phyloP scores from a whole-genome alignment of 192 early-diverging fungal genomes.

The Backusella luteola region DNA sequence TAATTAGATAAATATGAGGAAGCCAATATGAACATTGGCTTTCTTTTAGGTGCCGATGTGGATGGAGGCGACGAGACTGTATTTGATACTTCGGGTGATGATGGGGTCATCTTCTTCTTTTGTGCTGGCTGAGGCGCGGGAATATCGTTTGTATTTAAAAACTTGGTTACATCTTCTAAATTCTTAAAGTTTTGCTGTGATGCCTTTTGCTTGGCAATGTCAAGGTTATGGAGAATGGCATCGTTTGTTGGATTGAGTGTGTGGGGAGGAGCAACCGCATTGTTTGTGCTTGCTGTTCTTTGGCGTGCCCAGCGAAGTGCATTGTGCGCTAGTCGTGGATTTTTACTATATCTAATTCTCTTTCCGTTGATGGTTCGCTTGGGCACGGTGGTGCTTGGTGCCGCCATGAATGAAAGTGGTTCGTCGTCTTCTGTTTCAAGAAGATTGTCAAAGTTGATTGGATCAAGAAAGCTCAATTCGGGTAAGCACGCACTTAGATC shows the following conservation, averaged over 20 bases:
- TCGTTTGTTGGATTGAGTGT: conserved; percentile 1
- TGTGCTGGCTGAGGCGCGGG: not conserved
- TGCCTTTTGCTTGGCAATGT: conserved; percentile 4
- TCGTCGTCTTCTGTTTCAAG: not conserved
- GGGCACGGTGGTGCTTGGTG: conserved; percentile 8
- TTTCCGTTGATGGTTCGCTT: conserved; percentile 21
- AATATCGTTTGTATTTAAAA: not conserved
- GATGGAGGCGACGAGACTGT: not conserved
- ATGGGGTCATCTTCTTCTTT: not conserved
- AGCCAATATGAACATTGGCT: conserved; percentile 39
- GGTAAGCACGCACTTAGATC: conserved; percentile 7
- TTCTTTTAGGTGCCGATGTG: conserved; percentile 10
- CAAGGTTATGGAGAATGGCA: conserved; percentile 5
- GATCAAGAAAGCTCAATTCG: not conserved
- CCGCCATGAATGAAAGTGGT: not conserved
- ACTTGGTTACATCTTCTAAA: conserved; percentile 3
- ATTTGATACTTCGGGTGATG: not conserved
- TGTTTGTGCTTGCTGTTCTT: not conserved
- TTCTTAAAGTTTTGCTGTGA: not conserved
- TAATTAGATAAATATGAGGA: conserved; percentile 33
- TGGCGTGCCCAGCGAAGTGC: conserved; percentile 11
- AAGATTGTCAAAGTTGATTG: not conserved
- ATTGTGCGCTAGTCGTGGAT: conserved; percentile 11
- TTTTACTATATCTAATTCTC: conserved; percentile 22
- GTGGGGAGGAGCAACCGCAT: not conserved